Evolutionary conservation across 768 basidiomycete genomes (phyloP).

Genomic region (Cystofilobasidium capitatum): DNA sequence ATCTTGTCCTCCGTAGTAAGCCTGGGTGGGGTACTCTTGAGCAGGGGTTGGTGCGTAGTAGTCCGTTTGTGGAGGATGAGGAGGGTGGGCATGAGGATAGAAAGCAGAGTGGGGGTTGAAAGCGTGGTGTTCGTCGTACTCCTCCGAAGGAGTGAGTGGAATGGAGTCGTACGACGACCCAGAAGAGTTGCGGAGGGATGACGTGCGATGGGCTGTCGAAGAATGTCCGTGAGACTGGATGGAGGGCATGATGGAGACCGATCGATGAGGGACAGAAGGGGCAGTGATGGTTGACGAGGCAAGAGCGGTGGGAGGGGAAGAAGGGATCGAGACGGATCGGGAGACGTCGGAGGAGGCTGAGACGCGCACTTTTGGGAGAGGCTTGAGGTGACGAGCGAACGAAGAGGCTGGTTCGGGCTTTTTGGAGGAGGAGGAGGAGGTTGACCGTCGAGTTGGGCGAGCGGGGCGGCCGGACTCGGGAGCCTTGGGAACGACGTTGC

Average conservation of each 20-base stretch:
- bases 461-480: background rate
- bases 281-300: background rate
- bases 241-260: background rate
- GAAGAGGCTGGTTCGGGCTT: background rate
- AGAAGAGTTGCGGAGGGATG: background rate
- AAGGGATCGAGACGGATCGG: background rate
- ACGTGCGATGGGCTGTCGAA: background rate
- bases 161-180: background rate
- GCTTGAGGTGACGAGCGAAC: background rate
- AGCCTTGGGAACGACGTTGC: background rate
- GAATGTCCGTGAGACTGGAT: background rate
- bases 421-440: no score
- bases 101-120: background rate
- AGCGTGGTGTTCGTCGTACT: background rate
- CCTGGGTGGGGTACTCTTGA: no score
- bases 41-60: background rate
- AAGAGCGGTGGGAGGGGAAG: background rate
- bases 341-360: background rate
- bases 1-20: no score
- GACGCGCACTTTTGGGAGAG: background rate
- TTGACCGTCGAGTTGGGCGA: background rate
- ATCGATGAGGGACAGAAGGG: background rate
- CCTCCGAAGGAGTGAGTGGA: background rate
- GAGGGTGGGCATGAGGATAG: background rate
- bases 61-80: no score